phyloP scores from a whole-genome alignment of 352 stramenopile genomes.

The Globisporangium carolinianum region DNA sequence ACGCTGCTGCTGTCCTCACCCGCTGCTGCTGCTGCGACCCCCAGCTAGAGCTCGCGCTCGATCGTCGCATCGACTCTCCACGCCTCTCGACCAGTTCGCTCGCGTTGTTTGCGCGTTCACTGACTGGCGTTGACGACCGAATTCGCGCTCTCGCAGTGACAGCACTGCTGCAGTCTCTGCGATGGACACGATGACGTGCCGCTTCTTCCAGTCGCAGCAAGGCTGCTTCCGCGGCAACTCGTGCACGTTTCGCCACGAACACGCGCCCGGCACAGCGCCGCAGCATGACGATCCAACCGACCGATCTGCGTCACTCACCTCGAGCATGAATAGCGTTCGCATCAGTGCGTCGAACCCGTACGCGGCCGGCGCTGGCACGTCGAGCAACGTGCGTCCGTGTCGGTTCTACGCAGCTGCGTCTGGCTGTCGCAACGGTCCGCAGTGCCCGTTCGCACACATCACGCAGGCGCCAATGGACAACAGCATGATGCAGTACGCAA shows the following conservation, averaged over 20 bases:
- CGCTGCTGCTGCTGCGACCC: no score
- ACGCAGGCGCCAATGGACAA: not conserved
- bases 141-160: not conserved
- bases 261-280: not conserved
- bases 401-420: constrained; percentile 45
- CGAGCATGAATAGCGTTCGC: constrained; percentile 1
- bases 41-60: no score
- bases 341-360: constrained; percentile 37
- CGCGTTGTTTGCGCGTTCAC: no score
- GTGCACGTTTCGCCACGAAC: constrained; percentile 61
- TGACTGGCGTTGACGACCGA: not conserved
- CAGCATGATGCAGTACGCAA: constrained; percentile 13
- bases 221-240: constrained; percentile 63
- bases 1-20: no score
- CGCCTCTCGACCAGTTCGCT: no score
- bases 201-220: constrained; percentile 67
- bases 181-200: constrained; percentile 24
- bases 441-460: constrained; percentile 51
- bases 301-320: not conserved
- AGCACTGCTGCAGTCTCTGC: not conserved
- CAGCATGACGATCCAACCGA: not conserved
- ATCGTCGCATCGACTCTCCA: no score
- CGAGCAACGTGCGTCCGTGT: constrained; percentile 23
- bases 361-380: constrained; percentile 8
- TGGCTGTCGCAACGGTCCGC: constrained; percentile 60